Percentiles rank a stretch among this genome's conserved stretches.
Evolutionary conservation across 768 basidiomycete species (phyloP).

Genomic region (Polyporus arcularius): DNA sequence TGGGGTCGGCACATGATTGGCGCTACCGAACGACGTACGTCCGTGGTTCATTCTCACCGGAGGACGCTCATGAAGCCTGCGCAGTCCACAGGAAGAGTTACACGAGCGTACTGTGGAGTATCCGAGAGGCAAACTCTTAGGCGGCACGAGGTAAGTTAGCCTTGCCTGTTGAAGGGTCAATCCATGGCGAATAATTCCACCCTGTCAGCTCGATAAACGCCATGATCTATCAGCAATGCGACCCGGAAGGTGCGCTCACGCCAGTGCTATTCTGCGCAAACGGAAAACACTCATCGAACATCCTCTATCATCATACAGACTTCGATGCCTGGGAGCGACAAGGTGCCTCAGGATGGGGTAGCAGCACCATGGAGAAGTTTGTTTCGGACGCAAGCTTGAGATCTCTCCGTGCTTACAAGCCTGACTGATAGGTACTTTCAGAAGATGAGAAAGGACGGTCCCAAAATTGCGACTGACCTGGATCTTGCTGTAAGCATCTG

Average conservation of each 20-base stretch:
- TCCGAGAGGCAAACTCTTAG: constrained; percentile 26
- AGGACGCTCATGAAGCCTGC: not conserved
- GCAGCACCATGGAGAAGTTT: constrained; percentile 50
- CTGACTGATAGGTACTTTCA: constrained; percentile 52
- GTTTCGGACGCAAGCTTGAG: not conserved
- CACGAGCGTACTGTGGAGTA: constrained; percentile 18
- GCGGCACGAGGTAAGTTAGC: constrained; percentile 23
- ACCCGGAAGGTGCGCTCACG: not conserved
- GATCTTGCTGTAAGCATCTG: constrained; percentile 29
- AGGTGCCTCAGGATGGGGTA: constrained; percentile 57
- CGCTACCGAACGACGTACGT: constrained; percentile 10
- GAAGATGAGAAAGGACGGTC: constrained; percentile 61
- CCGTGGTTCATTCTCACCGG: not conserved
- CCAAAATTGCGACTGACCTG: constrained; percentile 46
- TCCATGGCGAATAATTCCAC: not conserved
- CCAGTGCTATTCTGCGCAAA: no score
- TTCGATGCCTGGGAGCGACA: constrained; percentile 58
- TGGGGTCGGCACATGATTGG: constrained; percentile 48
- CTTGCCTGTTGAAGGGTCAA: not conserved
- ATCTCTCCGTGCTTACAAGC: not conserved
- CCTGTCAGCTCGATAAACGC: constrained; percentile 51
- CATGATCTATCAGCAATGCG: constrained; percentile 31
- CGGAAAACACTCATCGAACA: constrained; percentile 18
- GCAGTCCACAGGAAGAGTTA: constrained; percentile 17
- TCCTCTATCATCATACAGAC: constrained; percentile 60